A percentile compares a stretch with the other conserved stretches of the same genome.
These are phyloP conservation scores for Bipolaris oryzae DNA, from an alignment of 2,329 filamentous ascomycete species.

Conservation along the genomic window DNA sequence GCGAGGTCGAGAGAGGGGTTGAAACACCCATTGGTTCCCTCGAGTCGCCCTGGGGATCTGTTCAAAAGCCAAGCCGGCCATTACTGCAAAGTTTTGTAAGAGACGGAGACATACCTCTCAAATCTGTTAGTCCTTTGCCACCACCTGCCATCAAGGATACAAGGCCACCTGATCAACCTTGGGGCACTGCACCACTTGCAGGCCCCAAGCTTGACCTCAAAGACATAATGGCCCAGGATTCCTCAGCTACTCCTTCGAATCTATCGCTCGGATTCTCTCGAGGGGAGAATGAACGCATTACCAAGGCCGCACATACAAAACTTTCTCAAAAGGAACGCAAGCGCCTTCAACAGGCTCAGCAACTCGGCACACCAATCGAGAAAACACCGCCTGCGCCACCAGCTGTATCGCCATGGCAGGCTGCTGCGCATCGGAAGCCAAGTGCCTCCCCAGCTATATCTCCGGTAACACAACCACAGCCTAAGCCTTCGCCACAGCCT, in stretches of 20 bases:
- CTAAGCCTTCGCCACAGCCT: conserved; percentile 24
- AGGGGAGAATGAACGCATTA: conserved; percentile 48
- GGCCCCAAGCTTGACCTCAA: conserved; percentile 73
- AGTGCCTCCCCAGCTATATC: conserved; percentile 25
- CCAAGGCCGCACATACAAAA: conserved; percentile 59
- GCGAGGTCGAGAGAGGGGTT: conserved; percentile 8
- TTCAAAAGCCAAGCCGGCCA: conserved; percentile 19
- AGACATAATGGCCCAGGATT: conserved; percentile 73
- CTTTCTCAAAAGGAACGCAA: conserved; percentile 94
- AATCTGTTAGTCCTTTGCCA: conserved; percentile 32
- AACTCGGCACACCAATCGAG: conserved; percentile 37
- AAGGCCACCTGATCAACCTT: conserved; percentile 53
- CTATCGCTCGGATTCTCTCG: conserved; percentile 59
- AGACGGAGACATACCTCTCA: conserved; percentile 19
- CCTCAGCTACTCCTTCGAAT: conserved; percentile 57
- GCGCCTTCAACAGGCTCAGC: conserved; percentile 53
- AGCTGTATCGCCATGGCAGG: conserved; percentile 45
- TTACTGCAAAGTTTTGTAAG: conserved; percentile 21
- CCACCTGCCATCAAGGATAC: conserved; percentile 27
- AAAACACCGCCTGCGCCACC: conserved; percentile 40
- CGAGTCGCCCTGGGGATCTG: conserved; percentile 34
- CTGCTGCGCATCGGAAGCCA: conserved; percentile 40
- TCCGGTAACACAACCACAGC: conserved; percentile 13
- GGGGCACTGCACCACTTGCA: conserved; percentile 61
- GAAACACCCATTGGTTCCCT: conserved; percentile 30